Percentiles rank a stretch among this genome's conserved stretches.
These are phyloP conservation scores for Xanthoparmelia taractica DNA, from an alignment of 495 filamentous ascomycete genomes.

Conservation along the genomic window DNA sequence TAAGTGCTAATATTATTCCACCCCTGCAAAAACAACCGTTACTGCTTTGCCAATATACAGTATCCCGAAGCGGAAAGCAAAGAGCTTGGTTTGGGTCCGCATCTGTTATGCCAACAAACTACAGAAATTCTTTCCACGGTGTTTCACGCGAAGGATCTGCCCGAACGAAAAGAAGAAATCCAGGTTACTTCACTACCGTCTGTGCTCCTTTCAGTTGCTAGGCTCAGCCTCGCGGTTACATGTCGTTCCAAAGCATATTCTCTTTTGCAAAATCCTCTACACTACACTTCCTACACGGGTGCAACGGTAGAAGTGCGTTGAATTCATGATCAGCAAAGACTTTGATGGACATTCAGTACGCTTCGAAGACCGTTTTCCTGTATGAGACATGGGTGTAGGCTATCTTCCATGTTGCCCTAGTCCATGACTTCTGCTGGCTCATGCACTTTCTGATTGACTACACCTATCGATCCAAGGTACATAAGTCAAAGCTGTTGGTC, in stretches of 20 bases:
- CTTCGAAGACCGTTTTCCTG: neutral
- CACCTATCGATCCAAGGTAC: neutral
- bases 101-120: neutral
- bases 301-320: neutral
- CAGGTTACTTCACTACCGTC: neutral
- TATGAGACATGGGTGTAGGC: neutral
- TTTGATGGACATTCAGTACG: neutral
- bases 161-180: neutral
- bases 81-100: neutral
- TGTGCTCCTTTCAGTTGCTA: neutral
- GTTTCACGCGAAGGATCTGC: conserved; percentile 7
- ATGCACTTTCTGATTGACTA: neutral
- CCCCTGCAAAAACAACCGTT: neutral
- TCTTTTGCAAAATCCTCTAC: neutral
- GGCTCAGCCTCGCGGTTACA: neutral
- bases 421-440: neutral
- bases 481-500: neutral
- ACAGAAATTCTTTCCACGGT: neutral
- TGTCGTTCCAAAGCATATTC: neutral
- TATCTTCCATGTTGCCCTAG: neutral
- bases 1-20: neutral
- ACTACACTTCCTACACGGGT: neutral
- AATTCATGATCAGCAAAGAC: neutral
- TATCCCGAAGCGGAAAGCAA: neutral
- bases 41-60: neutral